A percentile compares a stretch with the other conserved stretches of the same genome.
Evolutionary conservation across 345 rosid genomes (phyloP).

Genomic region (Euphorbia tirucalli): DNA sequence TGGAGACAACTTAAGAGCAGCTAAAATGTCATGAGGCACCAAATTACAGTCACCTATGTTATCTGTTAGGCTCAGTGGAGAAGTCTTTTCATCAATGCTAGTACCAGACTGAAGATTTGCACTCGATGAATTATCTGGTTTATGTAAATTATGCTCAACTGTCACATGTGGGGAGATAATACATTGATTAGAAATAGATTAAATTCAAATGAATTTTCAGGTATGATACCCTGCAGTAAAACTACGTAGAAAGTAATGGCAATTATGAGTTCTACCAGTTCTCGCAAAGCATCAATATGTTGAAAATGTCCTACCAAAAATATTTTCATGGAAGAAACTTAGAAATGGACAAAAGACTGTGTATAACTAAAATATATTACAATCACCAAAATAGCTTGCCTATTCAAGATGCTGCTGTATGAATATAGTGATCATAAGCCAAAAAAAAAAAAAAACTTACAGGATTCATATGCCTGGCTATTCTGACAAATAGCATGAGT

Average conservation of each 20-base stretch:
- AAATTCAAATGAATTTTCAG: neutral
- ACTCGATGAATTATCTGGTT: neutral
- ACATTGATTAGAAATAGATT: slow-evolving; percentile 2
- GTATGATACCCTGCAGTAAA: too few relatives aligned
- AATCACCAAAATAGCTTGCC: neutral
- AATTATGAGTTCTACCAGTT: neutral
- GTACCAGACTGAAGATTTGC: neutral
- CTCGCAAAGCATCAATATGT: neutral
- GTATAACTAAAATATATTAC: neutral
- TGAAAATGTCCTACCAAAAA: neutral
- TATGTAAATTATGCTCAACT: slow-evolving; percentile 4
- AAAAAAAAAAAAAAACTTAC: slow-evolving; percentile 33
- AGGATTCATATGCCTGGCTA: slow-evolving; percentile 28
- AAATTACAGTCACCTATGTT: slow-evolving; percentile 12
- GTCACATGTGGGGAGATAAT: neutral
- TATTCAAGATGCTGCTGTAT: neutral
- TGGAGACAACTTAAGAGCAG: slow-evolving; percentile 21
- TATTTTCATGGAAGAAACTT: too few relatives aligned
- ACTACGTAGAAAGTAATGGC: too few relatives aligned
- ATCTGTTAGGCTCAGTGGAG: slow-evolving; percentile 19
- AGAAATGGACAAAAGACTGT: neutral
- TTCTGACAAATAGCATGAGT: slow-evolving; percentile 25
- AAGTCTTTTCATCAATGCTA: slow-evolving; percentile 10
- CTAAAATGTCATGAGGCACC: slow-evolving; percentile 16
- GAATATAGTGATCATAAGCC: neutral